Base-by-base conservation (phyloP, 1,284 basidiomycete genomes). In the Moesziomyces sp. region DNA sequence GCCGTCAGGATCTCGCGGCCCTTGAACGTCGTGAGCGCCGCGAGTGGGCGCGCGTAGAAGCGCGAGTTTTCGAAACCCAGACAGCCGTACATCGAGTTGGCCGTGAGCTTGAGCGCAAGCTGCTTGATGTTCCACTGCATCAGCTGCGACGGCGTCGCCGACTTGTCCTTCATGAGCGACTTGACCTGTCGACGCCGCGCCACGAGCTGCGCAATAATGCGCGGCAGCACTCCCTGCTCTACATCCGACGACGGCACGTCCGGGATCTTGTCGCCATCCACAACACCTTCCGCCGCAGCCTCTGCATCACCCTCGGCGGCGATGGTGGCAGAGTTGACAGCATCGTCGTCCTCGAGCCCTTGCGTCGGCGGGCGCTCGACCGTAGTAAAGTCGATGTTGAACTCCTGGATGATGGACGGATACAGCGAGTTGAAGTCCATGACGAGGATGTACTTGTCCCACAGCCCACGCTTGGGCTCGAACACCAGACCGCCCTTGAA, bases 401-500 rank as follows among this genome's bases (percentile, higher is more conserved):
- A 99, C 87, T 99, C 97, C 81, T 99, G 97, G 61, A 99, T 99
- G 86, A 99, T 99, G 85, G 93, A 95, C 10, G 97, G 97, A 84
- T 99, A 99, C 66, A 99, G 88, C 77, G 94, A 98, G 86, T 99
- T 99, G 90, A 99, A 99, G 86, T 99, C 97, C 97, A 99, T 99
- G 84, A 99, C 96, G 28, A 99, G 88, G 84, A 99, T 93, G 84
- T 89, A 97, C 79, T 91, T 96, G 87, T 99, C 97, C 93, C 93
- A 99, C 52, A 99, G 86, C 6, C 95, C 94, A 61, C 93, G 88
- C 86, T 97, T 97, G 0, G 97, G 97, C 75, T 97, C 94, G 74
- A 99, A 96, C 16, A 99, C 97, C 51, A 98, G 88, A 86, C 97
- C 97, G 83, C 97, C 97, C 85, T 97, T 96, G 87, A 94, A 99